Percentiles rank a stretch among this genome's conserved stretches.
These are phyloP conservation scores for Suhomyces vadensis DNA, from an alignment of 805 yeast genomes.

Conservation along the genomic window DNA sequence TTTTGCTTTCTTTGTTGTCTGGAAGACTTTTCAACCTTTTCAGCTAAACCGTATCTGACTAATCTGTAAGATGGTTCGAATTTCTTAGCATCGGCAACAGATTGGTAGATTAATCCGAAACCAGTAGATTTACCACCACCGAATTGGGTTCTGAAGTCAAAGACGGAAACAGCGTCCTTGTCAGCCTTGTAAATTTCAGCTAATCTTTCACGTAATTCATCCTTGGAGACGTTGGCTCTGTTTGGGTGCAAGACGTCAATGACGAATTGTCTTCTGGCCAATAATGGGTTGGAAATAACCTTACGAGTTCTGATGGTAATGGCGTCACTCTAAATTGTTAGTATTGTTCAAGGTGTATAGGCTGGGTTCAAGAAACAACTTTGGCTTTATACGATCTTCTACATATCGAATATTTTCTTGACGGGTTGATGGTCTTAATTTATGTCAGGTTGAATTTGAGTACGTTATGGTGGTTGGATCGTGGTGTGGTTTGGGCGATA, in stretches of 20 bases:
- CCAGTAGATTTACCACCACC: constrained; percentile 99
- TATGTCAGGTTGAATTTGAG: background rate
- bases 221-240: constrained; percentile 99
- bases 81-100: constrained; percentile 95
- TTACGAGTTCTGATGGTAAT: constrained; percentile 99
- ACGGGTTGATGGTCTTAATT: background rate
- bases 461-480: background rate
- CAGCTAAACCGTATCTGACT: constrained; percentile 97
- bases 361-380: background rate
- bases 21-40: constrained; percentile 94
- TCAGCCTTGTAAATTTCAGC: constrained; percentile 88
- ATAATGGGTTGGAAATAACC: constrained; percentile 98
- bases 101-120: constrained; percentile 98
- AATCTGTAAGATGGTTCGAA: constrained; percentile 99
- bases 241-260: constrained; percentile 99
- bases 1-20: constrained; percentile 99
- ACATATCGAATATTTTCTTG: background rate
- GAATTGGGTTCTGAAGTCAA: constrained; percentile 98
- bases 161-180: constrained; percentile 93
- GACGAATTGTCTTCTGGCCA: constrained; percentile 99
- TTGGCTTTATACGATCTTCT: background rate
- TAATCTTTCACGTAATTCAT: constrained; percentile 94
- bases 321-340: constrained; percentile 83
- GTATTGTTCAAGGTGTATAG: constrained; percentile 14
- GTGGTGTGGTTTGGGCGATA: background rate